phyloP scores from a whole-genome alignment of 331 rosid species.

The Prunus yedoensis region DNA sequence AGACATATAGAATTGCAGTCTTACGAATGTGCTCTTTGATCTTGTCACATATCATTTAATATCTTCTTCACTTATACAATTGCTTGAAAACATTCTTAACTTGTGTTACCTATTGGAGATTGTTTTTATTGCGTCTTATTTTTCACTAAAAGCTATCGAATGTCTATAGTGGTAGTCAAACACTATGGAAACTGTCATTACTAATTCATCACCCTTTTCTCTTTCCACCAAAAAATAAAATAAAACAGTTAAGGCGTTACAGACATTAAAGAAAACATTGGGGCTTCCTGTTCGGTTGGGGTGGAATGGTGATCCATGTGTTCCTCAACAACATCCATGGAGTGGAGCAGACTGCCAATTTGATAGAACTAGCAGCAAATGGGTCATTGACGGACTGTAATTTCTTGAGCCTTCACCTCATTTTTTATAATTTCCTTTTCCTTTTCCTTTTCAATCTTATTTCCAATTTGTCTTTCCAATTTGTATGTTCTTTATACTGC shows the following conservation, averaged over 20 bases:
- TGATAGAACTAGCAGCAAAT: constrained; percentile 57
- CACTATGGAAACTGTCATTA: neutral
- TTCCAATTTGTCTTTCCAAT: neutral
- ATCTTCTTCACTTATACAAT: neutral
- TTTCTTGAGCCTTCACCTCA: constrained; percentile 34
- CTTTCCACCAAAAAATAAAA: neutral
- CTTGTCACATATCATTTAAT: neutral
- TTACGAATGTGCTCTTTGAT: neutral
- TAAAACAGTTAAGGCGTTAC: constrained; percentile 72
- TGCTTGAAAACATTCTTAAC: neutral
- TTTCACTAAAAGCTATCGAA: neutral
- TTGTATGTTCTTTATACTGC: neutral
- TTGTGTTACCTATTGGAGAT: neutral
- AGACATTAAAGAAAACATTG: constrained; percentile 65
- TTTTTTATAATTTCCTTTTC: neutral
- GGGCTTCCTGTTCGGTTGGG: constrained; percentile 91
- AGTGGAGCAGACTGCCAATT: constrained; percentile 83
- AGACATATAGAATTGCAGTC: neutral
- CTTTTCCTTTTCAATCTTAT: constrained; percentile 14
- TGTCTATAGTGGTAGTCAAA: constrained; percentile 10
- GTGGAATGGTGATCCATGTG: constrained; percentile 99
- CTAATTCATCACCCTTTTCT: constrained; percentile 8
- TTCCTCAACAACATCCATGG: constrained; percentile 98
- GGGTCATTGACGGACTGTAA: constrained; percentile 96
- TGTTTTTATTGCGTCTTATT: neutral